Base-by-base conservation (phyloP, 2,329 filamentous ascomycete genomes). In the Trichoderma koningiopsis region DNA sequence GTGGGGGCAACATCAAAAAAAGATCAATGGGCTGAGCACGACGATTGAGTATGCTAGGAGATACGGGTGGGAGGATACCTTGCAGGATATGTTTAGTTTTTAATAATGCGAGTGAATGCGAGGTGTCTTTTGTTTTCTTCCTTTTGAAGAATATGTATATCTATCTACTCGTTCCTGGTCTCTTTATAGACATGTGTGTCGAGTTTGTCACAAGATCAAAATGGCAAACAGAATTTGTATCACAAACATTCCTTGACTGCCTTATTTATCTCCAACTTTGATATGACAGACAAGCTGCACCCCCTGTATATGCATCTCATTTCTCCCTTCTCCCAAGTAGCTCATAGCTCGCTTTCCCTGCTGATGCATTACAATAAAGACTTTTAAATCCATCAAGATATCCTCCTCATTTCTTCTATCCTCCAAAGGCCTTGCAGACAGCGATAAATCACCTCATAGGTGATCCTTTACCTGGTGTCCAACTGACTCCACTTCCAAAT, bases 391-490 rank as follows among this genome's bases (percentile, higher is more conserved):
- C 33, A 22, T 33, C 43, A 22, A 35, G 4, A 40, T 55, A 60
- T 61, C 49, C 33, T 56, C 27, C 47, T 53, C 47, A 11, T 35
- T 35, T 11, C 27, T 7, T 13, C 24, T 47, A 11, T 37, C 43
- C 7, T 43, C 40, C 43, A 2, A 11, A 5, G 2, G 2, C 5
- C 40, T 43, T 43, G 19, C 24, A 19, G 5, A 8, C 35, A 33
- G 5, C 4, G 22, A 24, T 2, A 10, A 4, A 57, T 63, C 71
- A 75, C 72, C 75, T 77, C 40, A 81, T 67, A 31, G 81, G 80
- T 29, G 81, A 81, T 60, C 79, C 82, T 71, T 82, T 85, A 22
- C 83, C 83, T 40, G 83, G 83, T 40, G 83, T 85, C 82, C 82
- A 84, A 31, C 75, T 81, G 49, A 76, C 72, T 5, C 77, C 79